phyloP scores from a whole-genome alignment of 345 rosid species.

The Populus deltoides region DNA sequence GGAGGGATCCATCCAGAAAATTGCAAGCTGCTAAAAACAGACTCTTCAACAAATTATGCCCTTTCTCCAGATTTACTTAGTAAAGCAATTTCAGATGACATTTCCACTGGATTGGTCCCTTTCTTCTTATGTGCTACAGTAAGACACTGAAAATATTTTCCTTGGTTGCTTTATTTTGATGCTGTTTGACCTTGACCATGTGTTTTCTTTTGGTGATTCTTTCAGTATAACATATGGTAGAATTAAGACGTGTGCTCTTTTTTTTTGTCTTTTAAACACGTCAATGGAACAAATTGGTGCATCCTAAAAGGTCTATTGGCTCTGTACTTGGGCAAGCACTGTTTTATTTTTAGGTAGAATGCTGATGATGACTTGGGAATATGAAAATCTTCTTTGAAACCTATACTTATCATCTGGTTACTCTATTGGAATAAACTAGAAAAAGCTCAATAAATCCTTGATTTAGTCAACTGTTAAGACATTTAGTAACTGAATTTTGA shows the following conservation, averaged over 20 bases:
- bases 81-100: slow-evolving; percentile 61
- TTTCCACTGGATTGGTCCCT: slow-evolving; percentile 70
- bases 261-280: background rate
- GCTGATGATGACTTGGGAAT: background rate
- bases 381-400: background rate
- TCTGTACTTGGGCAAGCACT: background rate
- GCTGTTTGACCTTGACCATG: background rate
- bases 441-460: background rate
- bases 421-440: background rate
- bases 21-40: slow-evolving; percentile 61
- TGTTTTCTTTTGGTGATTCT: slow-evolving; percentile 10
- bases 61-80: slow-evolving; percentile 51
- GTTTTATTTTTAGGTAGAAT: no score
- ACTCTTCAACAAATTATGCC: slow-evolving; percentile 65
- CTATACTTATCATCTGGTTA: background rate
- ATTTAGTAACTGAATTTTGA: no score
- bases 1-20: slow-evolving; percentile 71
- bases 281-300: background rate
- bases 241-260: no score
- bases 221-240: background rate
- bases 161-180: background rate
- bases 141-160: slow-evolving; percentile 20
- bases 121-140: slow-evolving; percentile 82
- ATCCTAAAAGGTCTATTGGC: background rate
- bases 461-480: no score